These are phyloP conservation scores for Vitis rupestris DNA, from an alignment of 164 flowering plant species.

Conservation along the genomic window DNA sequence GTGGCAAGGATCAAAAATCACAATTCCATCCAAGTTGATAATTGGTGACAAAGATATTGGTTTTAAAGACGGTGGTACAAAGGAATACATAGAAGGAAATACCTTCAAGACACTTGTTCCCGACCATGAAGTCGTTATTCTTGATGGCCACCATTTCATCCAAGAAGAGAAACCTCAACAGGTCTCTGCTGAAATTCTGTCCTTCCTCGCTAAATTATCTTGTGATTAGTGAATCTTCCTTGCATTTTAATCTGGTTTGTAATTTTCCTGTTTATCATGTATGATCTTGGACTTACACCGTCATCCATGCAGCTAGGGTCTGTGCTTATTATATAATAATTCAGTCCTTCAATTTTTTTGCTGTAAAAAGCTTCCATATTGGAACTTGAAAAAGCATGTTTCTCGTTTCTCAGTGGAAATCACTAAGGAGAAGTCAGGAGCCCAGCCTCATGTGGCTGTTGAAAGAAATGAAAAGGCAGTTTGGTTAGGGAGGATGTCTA, in stretches of 20 bases:
- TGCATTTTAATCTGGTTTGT: too few species aligned
- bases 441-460: too few species aligned
- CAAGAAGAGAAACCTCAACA: slow-evolving; percentile 41
- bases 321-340: too few species aligned
- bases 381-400: too few species aligned
- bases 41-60: slow-evolving; percentile 41
- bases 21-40: slow-evolving; percentile 44
- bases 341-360: too few species aligned
- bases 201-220: slow-evolving; percentile 25
- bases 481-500: too few species aligned
- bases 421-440: too few species aligned
- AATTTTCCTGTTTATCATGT: neutral
- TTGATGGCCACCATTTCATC: slow-evolving; percentile 41
- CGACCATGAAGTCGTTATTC: slow-evolving; percentile 27
- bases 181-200: slow-evolving; percentile 32
- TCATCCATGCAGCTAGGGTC: too few species aligned
- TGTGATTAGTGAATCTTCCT: neutral
- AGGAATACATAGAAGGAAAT: slow-evolving; percentile 30
- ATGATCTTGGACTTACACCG: neutral
- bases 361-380: too few species aligned
- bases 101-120: slow-evolving; percentile 37
- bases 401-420: too few species aligned
- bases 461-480: too few species aligned
- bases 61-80: slow-evolving; percentile 23
- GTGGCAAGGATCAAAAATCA: slow-evolving; percentile 47